These are phyloP conservation scores for Stephania cephalantha DNA, from an alignment of 164 flowering plant genomes.

Conservation along the genomic window DNA sequence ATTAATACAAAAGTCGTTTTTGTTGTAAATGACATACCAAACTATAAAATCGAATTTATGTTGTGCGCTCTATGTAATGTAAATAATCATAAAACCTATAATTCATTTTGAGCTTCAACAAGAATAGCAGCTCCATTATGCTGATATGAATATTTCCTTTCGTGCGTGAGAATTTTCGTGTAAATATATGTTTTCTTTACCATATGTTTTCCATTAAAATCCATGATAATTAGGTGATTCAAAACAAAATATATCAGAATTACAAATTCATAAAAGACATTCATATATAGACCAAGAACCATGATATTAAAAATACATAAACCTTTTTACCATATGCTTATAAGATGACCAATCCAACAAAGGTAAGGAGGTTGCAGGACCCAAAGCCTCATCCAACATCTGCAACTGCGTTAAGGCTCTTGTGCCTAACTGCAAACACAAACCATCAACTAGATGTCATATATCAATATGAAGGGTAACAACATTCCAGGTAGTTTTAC, in stretches of 20 bases:
- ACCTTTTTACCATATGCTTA: conserved; percentile 21
- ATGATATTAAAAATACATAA: background rate
- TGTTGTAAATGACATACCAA: too few relatives aligned
- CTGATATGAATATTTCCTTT: too few relatives aligned
- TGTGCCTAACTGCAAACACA: conserved; percentile 19
- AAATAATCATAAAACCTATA: too few relatives aligned
- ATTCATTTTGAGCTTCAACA: too few relatives aligned
- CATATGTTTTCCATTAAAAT: background rate
- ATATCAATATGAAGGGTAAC: background rate
- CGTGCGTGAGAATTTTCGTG: too few relatives aligned
- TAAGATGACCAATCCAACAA: conserved; percentile 20
- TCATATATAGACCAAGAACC: background rate
- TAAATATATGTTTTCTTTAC: too few relatives aligned
- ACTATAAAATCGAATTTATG: too few relatives aligned
- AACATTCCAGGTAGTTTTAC: too few relatives aligned
- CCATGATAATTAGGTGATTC: background rate
- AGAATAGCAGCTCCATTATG: too few relatives aligned
- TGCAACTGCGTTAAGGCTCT: conserved; percentile 19
- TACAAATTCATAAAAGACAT: background rate
- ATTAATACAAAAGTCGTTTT: too few relatives aligned
- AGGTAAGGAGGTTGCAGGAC: conserved; percentile 23
- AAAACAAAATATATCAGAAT: background rate
- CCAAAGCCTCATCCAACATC: conserved; percentile 19
- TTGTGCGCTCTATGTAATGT: too few relatives aligned
- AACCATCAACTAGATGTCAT: background rate